These are phyloP conservation scores for Royoungia palumana DNA, from an alignment of 768 basidiomycete genomes.

Conservation along the genomic window DNA sequence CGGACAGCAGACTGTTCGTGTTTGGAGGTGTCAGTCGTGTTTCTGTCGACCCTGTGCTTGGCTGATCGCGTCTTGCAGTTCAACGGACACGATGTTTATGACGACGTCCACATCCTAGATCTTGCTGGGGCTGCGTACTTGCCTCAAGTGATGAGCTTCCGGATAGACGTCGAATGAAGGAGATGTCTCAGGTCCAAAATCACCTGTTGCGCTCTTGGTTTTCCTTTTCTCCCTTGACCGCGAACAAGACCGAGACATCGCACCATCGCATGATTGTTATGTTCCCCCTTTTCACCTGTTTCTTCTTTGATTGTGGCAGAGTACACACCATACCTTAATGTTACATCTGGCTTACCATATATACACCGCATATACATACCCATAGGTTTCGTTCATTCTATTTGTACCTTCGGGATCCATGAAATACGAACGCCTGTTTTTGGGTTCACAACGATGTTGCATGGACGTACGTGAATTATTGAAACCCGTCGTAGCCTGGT, in stretches of 20 bases:
- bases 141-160: conserved; percentile 82
- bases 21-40: conserved; percentile 61
- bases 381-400: conserved; percentile 11
- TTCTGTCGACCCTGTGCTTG: background rate
- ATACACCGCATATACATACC: conserved; percentile 28
- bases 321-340: conserved; percentile 40
- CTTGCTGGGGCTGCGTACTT: conserved; percentile 85
- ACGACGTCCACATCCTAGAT: conserved; percentile 84
- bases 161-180: conserved; percentile 43
- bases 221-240: conserved; percentile 9
- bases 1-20: conserved; percentile 81
- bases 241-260: conserved; percentile 14
- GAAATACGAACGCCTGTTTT: background rate
- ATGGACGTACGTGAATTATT: conserved; percentile 14
- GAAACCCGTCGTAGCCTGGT: conserved; percentile 32
- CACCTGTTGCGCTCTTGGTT: background rate
- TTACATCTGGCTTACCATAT: conserved; percentile 19
- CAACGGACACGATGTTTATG: conserved; percentile 78
- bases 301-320: conserved; percentile 35
- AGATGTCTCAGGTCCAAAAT: background rate
- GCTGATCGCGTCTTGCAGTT: conserved; percentile 36
- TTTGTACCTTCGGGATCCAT: conserved; percentile 4
- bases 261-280: conserved; percentile 8
- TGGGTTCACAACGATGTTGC: background rate
- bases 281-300: conserved; percentile 25